Base-by-base conservation (phyloP, 2,329 filamentous ascomycete species). In the Pseudogymnoascus sp. region DNA sequence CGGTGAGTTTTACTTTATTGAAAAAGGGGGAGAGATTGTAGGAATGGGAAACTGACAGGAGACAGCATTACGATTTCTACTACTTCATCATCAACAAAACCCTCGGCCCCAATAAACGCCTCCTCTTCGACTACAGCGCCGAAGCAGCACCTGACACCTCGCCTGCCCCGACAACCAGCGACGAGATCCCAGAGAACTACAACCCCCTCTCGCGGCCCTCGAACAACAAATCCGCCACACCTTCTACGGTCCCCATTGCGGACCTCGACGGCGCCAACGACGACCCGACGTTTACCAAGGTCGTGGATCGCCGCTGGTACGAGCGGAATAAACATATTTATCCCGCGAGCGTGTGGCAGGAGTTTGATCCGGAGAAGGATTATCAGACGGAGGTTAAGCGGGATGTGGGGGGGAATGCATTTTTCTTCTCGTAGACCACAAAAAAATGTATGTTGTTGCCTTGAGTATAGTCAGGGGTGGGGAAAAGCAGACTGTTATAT, bases 261-360 rank as follows among this genome's bases (percentile, higher is more conserved):
- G 80, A 81, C 62, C 82, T 88, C 11, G 93, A 97, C 77, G 93
- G 93, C 13, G 86, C 82, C 26, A 76, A 81, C 42, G 89, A 95
- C 66, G 93, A 97, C 69, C 87, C 93, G 0, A 83, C 83, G 2
- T 77, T 89, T 66, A 97, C 93, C 2, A 97, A 97, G 74, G 93
- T 99, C 3, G 93, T 99, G 3, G 93, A 99, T 77, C 84, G 95
- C 65, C 82, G 95, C 65, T 99, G 95, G 95, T 99, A 97, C 74
- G 92, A 97, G 79, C 85, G 88, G 72, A 97, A 97, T 75, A 99
- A 97, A 77, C 95, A 99, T 75, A 97, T 99, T 64, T 99, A 93
- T 74, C 95, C 95, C 0, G 93, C 93, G 19, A 97, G 91, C 73
- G 84, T 93, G 56, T 99, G 95, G 95, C 91, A 93, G 70, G 90